phyloP scores from a whole-genome alignment of 805 yeast genomes.

The Candida verbasci region DNA sequence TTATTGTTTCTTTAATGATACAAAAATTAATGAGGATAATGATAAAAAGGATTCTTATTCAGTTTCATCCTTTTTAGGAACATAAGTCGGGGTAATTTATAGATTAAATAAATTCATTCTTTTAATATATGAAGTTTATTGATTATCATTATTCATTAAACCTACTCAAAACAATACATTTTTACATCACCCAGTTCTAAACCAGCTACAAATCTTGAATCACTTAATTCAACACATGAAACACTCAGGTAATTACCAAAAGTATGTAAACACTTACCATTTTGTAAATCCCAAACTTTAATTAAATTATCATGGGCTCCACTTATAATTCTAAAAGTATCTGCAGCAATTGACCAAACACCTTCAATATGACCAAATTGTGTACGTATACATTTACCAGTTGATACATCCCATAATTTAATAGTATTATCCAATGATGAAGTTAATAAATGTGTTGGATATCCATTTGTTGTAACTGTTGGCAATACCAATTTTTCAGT shows the following conservation, averaged over 20 bases:
- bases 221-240: constrained; percentile 80
- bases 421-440: constrained; percentile 91
- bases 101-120: too few species aligned
- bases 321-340: constrained; percentile 87
- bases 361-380: constrained; percentile 98
- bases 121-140: too few species aligned
- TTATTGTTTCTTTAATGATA: constrained; percentile 50
- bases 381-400: constrained; percentile 87
- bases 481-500: too few species aligned
- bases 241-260: constrained; percentile 64
- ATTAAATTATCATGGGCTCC: constrained; percentile 91
- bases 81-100: constrained; percentile 3
- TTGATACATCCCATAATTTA: constrained; percentile 82
- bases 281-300: constrained; percentile 94
- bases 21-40: neutral
- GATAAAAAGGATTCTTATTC: constrained; percentile 10
- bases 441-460: constrained; percentile 81
- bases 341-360: constrained; percentile 95
- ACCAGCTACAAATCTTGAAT: constrained; percentile 85
- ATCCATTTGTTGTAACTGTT: constrained; percentile 21
- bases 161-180: constrained; percentile 70
- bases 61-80: constrained; percentile 17
- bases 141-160: constrained; percentile 3
- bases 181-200: constrained; percentile 85
- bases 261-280: constrained; percentile 91